Conservation (phyloP, 768 basidiomycete genomes). For the Podaxis sp. region DNA sequence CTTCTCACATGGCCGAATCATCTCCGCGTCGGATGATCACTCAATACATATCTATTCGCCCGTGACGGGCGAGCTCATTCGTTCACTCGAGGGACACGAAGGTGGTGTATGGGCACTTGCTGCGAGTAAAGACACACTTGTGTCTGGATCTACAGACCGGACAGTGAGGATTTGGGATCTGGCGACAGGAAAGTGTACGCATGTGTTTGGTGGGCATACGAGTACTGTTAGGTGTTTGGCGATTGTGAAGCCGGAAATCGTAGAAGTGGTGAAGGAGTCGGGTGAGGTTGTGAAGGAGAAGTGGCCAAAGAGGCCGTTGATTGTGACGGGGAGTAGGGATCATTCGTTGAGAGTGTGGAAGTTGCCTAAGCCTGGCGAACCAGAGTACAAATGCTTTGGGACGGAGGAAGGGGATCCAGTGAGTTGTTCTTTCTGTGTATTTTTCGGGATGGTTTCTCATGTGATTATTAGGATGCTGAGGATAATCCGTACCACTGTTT, state of each 20-base stretch:
- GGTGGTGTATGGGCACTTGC: conserved; percentile 97
- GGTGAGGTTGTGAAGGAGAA: conserved; percentile 67
- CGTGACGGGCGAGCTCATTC: conserved; percentile 71
- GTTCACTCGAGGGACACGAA: conserved; percentile 84
- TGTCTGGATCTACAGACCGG: conserved; percentile 91
- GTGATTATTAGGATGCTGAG: conserved; percentile 49
- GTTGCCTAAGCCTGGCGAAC: conserved; percentile 60
- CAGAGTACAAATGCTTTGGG: conserved; percentile 70
- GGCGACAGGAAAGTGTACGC: conserved; percentile 75
- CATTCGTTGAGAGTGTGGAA: conserved; percentile 64
- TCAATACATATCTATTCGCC: conserved; percentile 94
- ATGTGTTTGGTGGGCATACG: conserved; percentile 94
- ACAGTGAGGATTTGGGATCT: conserved; percentile 93
- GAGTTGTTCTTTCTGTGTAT: conserved; percentile 6
- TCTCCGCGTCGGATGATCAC: conserved; percentile 96
- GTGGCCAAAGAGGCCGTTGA: conserved; percentile 64
- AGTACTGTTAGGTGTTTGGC: conserved; percentile 95
- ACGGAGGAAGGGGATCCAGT: conserved; percentile 50
- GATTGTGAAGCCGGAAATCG: conserved; percentile 91
- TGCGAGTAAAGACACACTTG: conserved; percentile 83
- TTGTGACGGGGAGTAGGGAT: conserved; percentile 76
- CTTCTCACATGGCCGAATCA: conserved; percentile 92
- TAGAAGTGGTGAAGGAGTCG: conserved; percentile 68
- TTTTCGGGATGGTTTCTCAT: conserved; percentile 11
- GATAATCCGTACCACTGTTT: conserved; percentile 89